phyloP scores from a whole-genome alignment of 2,329 filamentous ascomycete species.

The Sordariomycetes sp. region DNA sequence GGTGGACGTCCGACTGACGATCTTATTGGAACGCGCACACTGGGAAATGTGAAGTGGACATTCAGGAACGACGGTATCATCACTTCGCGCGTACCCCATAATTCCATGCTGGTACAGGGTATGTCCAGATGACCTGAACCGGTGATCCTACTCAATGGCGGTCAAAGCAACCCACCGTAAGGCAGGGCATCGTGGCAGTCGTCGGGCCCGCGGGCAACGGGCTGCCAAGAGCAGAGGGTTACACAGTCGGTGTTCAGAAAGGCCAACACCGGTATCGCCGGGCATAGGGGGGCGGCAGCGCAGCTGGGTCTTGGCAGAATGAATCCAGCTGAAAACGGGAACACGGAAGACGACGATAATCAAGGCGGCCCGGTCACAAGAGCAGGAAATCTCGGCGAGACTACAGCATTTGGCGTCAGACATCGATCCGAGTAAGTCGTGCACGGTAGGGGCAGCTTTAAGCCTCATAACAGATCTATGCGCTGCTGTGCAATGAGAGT shows the following conservation, averaged over 20 bases:
- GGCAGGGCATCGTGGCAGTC: background rate
- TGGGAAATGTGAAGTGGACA: background rate
- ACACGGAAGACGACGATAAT: background rate
- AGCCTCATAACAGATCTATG: background rate
- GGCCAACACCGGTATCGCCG: background rate
- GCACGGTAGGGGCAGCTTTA: background rate
- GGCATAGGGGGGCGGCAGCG: background rate
- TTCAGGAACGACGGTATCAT: background rate
- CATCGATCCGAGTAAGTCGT: background rate
- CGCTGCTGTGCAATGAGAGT: background rate
- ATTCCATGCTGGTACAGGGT: background rate
- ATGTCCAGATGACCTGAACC: background rate
- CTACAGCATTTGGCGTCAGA: background rate
- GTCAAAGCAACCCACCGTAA: background rate
- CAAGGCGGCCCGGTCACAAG: background rate
- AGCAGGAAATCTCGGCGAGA: background rate
- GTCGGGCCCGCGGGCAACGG: background rate
- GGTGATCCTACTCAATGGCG: background rate
- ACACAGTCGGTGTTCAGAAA: background rate
- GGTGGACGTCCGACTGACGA: background rate
- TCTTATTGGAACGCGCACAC: background rate
- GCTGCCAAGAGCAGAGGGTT: background rate
- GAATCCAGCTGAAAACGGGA: background rate
- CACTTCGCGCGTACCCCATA: background rate
- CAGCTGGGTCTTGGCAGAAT: background rate